These are phyloP conservation scores for Biscutella laevigata DNA, from an alignment of 441 rosid species.

Conservation along the genomic window DNA sequence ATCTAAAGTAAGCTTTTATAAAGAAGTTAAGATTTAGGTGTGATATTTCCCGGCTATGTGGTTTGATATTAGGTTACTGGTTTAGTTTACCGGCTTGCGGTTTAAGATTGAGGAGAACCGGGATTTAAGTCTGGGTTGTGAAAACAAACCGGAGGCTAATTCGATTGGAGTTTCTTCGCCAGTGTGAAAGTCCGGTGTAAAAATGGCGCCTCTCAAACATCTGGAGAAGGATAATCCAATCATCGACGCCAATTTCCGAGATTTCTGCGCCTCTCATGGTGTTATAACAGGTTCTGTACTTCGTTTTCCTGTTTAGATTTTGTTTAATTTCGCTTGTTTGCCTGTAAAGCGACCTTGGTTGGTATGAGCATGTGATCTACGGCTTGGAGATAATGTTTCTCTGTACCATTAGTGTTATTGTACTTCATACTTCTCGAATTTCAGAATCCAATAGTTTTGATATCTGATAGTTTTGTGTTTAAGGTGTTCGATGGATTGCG, in stretches of 20 bases:
- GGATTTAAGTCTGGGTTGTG: background rate
- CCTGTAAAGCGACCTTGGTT: background rate
- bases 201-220: constrained; percentile 54
- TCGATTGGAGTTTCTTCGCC: no score
- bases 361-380: background rate
- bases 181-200: background rate
- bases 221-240: constrained; percentile 37
- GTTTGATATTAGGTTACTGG: background rate
- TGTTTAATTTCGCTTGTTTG: background rate
- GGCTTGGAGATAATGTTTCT: background rate
- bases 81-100: background rate
- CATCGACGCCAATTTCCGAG: constrained; percentile 42
- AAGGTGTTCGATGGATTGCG: constrained; percentile 17
- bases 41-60: no score
- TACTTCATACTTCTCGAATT: background rate
- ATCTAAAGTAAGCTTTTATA: no score
- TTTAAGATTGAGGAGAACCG: background rate
- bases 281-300: constrained; percentile 36
- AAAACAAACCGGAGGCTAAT: constrained; percentile 5
- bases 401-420: background rate
- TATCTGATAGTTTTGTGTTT: background rate
- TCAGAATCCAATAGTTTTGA: background rate
- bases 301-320: background rate
- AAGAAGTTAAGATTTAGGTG: no score
- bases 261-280: constrained; percentile 46